Evolutionary conservation across 495 filamentous ascomycete species (phyloP), one percentile per base, ranked within the genome.

Genomic region (Tuber indicum): DNA sequence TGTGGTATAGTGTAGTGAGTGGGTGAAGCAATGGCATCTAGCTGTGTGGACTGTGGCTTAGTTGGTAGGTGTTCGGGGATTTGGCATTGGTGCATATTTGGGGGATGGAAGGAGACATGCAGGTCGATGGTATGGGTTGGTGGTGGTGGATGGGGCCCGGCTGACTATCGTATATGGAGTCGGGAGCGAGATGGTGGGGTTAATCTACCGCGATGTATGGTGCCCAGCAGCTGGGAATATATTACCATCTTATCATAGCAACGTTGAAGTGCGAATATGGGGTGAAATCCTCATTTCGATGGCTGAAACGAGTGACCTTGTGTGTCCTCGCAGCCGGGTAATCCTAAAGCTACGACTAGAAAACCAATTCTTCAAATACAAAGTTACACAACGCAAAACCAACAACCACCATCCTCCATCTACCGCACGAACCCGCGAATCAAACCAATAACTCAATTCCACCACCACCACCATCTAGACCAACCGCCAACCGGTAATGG

Each of bases 401-500:
- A 62, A 32, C n/a, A 62, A 32, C 52, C n/a, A 32, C n/a, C 75
- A 74, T 45, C 49, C 71, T 43, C 47, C 26, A 74, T 42, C 75
- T 73, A 71, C 49, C 49, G 49, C 21, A 52, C 72, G 21, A 58
- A 23, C 41, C 19, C n/a, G 43, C 46, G n/a, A 70, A 44, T 41
- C 16, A 14, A 39, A 71, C 36, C 44, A 9, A 47, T 66, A 76
- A 45, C 66, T 70, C 71, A 52, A 36, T 73, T 66, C 44, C 70
- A 52, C 32, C 70, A 36, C 44, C 36, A 70, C 76, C 36, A 32
- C 72, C 44, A 71, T n/a, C 52, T 62, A 47, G 21, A 46, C 44
- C 46, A 39, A 32, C n/a, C n/a, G 45, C 42, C 36, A 71, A 71
- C 26, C 47, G 19, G 70, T 42, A 42, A 80, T 79, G 77, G 66